Evolutionary conservation across 495 filamentous ascomycete species (phyloP), one percentile per base, ranked within the genome.

Genomic region (Aspergillus nidulans): DNA sequence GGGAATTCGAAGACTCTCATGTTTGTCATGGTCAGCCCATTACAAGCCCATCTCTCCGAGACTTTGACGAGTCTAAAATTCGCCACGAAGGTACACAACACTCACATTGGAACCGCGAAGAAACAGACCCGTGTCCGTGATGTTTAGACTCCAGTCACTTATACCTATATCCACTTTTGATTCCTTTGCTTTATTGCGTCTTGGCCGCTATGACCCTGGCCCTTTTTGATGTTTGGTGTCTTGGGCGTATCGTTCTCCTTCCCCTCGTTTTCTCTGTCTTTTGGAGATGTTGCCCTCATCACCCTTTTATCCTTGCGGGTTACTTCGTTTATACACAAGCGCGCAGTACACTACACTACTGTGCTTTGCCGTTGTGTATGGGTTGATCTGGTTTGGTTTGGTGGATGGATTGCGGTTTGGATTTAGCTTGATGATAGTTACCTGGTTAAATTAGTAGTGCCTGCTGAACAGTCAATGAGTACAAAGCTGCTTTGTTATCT

Each of bases 1-100:
- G 95, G 95, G 30, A 96, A 96, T 65, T 90, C 87, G 52, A 95
- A 96, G 73, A 97, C 95, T 4, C 87, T 99, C 56, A 99, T 97
- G 94, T 96, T 99, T 62, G 90, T 97, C 69, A 97, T 97, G 90
- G 87, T 95, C 58, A 92, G 87, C 66, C 94, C 94, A 25, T 73
- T 97, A 48, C 86, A 95, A 77, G 89, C 87, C 3, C 95, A 97
- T 75, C 75, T 97, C 50, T 85, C 82, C 50, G 95, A 99, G 77
- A 97, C 91, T 13, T 81, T 97, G 70, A 95, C 92, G 24, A 95
- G 90, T 71, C 79, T 99, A 66, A 88, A 95, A 65, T 99, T 99
- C 74, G 94, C 95, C 15, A 94, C 89, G 10, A 97, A 97, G 78
- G 92, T 84, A 59, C 87, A 92, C 73, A 92, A 91, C 63, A 92